phyloP scores from a whole-genome alignment of 2,329 filamentous ascomycete genomes.

The Diplodia sapinea region DNA sequence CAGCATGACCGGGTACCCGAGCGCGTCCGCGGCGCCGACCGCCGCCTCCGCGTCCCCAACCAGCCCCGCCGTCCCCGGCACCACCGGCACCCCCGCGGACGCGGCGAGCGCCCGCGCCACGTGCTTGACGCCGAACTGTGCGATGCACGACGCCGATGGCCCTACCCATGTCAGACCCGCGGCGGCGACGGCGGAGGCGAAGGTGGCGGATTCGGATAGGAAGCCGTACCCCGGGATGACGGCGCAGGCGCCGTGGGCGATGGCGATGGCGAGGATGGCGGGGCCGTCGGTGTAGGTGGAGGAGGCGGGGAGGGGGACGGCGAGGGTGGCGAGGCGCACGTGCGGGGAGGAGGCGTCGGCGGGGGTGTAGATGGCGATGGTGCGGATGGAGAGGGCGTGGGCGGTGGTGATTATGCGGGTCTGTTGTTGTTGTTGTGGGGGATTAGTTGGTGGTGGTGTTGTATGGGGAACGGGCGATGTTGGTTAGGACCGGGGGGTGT shows the following conservation, averaged over 20 bases:
- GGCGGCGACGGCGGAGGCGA: conserved; percentile 59
- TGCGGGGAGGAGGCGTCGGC: conserved; percentile 62
- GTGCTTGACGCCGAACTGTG: conserved; percentile 67
- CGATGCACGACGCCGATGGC: no score
- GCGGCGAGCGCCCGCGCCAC: conserved; percentile 62
- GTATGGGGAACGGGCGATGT: neutral
- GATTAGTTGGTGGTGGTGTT: neutral
- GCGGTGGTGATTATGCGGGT: conserved; percentile 60
- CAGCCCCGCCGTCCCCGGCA: conserved; percentile 60
- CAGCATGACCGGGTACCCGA: conserved; percentile 55
- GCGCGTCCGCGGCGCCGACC: conserved; percentile 48
- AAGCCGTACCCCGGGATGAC: conserved; percentile 73
- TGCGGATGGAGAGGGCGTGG: conserved; percentile 56
- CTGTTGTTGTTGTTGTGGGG: conserved; percentile 32
- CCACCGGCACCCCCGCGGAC: conserved; percentile 60
- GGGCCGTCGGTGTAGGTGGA: conserved; percentile 57
- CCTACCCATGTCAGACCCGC: conserved; percentile 66
- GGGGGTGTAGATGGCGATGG: conserved; percentile 64
- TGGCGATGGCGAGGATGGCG: conserved; percentile 59
- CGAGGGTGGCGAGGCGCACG: conserved; percentile 60
- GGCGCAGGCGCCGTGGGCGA: conserved; percentile 57
- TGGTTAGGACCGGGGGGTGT: neutral
- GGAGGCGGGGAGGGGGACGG: conserved; percentile 56
- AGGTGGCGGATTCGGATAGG: conserved; percentile 67
- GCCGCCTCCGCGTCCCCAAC: conserved; percentile 57